Conservation (phyloP, 169 alveolate species). For the Perkinsus chesapeaki region DNA sequence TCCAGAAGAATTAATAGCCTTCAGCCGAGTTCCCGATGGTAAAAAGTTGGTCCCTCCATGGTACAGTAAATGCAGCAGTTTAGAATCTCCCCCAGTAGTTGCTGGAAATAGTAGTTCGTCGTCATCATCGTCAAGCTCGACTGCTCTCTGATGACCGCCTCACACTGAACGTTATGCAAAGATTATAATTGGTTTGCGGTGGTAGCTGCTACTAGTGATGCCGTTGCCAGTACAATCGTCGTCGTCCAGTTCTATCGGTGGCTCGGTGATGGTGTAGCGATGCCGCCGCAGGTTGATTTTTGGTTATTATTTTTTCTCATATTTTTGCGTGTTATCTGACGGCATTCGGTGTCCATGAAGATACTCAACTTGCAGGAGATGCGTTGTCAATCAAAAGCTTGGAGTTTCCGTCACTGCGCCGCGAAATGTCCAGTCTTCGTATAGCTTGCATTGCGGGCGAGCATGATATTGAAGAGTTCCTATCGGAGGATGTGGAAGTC, state of each 20-base stretch:
- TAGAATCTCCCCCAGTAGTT: background rate
- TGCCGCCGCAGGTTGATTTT: background rate
- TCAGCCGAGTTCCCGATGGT: background rate
- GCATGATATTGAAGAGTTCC: background rate
- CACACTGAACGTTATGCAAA: background rate
- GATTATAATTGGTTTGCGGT: background rate
- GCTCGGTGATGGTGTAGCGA: background rate
- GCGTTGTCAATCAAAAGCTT: background rate
- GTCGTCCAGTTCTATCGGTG: background rate
- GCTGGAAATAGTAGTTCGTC: background rate
- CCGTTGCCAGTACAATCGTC: too few species aligned
- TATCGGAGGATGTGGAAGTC: background rate
- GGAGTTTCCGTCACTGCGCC: background rate
- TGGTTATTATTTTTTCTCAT: background rate
- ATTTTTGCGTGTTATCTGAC: background rate
- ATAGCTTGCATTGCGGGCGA: background rate
- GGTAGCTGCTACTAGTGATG: too few species aligned
- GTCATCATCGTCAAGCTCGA: background rate
- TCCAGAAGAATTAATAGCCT: background rate
- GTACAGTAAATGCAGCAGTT: background rate
- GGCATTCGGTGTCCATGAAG: background rate
- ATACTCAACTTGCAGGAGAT: background rate
- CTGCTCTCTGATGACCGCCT: background rate
- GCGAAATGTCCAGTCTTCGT: background rate
- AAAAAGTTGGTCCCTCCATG: slow-evolving; percentile 9